A percentile compares a stretch with the other conserved stretches of the same genome.
Conservation (phyloP, 1,284 basidiomycete species). For the Marasmius oreades region DNA sequence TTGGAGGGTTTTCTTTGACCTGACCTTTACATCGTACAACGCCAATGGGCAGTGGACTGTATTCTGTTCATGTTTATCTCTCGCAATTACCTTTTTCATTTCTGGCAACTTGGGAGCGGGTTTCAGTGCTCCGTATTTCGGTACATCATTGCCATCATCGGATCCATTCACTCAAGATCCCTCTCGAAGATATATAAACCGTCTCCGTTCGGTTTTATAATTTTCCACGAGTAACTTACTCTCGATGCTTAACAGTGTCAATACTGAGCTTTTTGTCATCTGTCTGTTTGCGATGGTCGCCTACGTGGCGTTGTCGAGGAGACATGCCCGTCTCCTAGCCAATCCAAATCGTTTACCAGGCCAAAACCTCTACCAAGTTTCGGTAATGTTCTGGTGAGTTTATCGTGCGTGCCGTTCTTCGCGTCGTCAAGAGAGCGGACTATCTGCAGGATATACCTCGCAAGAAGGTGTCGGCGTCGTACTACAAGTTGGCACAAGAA, state of each 20-base stretch:
- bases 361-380: slow-evolving; percentile 40
- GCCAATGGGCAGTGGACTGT: background rate
- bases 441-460: slow-evolving; percentile 30
- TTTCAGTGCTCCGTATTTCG: too few species aligned
- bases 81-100: background rate
- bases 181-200: background rate
- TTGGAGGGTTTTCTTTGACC: slow-evolving; percentile 57
- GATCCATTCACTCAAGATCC: too few species aligned
- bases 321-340: slow-evolving; percentile 10
- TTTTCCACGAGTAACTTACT: background rate
- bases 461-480: slow-evolving; percentile 31
- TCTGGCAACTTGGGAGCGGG: background rate
- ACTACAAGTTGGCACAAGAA: slow-evolving; percentile 30
- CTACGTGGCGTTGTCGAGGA: background rate
- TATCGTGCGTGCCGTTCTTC: background rate
- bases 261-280: background rate
- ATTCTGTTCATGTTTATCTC: background rate
- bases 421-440: background rate
- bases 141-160: too few species aligned
- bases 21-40: slow-evolving; percentile 20
- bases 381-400: slow-evolving; percentile 35
- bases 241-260: background rate
- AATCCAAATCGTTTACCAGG: slow-evolving; percentile 30
- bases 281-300: background rate
- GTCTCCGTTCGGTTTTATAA: background rate